Evolutionary conservation across 257 asterid species (phyloP), one percentile per base, ranked within the genome.

Genomic region (Salvia rosmarinus): DNA sequence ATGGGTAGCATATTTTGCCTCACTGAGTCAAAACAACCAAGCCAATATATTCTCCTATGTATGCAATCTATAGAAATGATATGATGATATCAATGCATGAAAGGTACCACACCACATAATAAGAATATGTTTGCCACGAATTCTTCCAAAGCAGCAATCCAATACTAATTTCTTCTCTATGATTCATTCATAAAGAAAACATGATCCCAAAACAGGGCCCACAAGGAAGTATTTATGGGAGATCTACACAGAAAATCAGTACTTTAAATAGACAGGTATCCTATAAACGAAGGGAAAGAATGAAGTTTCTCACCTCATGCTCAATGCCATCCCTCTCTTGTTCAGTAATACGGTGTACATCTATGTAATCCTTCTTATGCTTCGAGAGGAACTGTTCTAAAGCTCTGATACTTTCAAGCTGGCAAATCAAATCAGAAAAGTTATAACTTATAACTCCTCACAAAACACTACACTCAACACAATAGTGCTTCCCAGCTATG

Each of bases 311-410:
- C 83, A 95, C 99, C 87, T 95, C 97, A 70, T 88, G 96, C 81
- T 95, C 99, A 68, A 95, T 91, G 88, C 87, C 79, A 75, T 95
- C 99, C 67, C 95, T 86, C 85, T 95, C 99, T 72, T 87, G 89
- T 82, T 88, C 93, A 42, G 98, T 91, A 9, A 95, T 87, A 67
- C 97, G 97, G 82, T 86, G 96, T 56, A 76, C 73, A 85, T 95
- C 99, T 12, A 91, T 79, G 64, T 89, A 95, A 81, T 95, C 99
- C 83, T 86, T 95, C 84, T 81, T 91, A 82, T 95, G 99, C 86
- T 86, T 89, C 95, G 77, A 71, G 73, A 95, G 87, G 79, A 91
- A 95, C 81, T 88, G 84, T 66, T 95, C 96, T 78, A 95, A 77
- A 19, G 91, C 84, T 58, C 82, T 82, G 61, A 88, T 84, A 82